Base-by-base conservation (phyloP, 2,329 filamentous ascomycete species). In the Penicillium sp. region DNA sequence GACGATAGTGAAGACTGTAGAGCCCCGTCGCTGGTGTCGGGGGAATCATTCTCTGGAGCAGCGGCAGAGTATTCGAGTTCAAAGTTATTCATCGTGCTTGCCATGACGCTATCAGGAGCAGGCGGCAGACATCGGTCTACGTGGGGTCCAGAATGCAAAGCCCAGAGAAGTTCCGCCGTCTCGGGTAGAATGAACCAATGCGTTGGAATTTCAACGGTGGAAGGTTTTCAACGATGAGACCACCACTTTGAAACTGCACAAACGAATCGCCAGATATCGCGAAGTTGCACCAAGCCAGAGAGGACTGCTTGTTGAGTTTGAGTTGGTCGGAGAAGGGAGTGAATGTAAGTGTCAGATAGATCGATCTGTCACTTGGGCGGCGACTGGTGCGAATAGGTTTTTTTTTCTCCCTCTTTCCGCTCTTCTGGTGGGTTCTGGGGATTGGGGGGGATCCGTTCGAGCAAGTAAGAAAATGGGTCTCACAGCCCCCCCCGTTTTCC, bases 81-180 rank as follows among this genome's bases (percentile, higher is more conserved):
- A 43, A 52, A 56, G 33, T 13, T 37, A 41, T 54, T 48, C 54
- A 56, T 53, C 13, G 36, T 36, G 48, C 46, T 46, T 12, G 49
- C 43, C 56, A 53, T 52, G 34, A 38, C 46, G 33, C 33, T 35
- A 26, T 25, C 39, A 36, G 24, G 25, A 36, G 28, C n/a, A 47
- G 33, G 34, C 36, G 29, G 5, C 6, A 49, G 47, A 48, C 47
- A 50, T 52, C 50, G 52, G 50, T 45, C 48, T 52, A 45, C 52
- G 52, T 52, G 52, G 55, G 53, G 51, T 50, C 49, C 43, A 52
- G 50, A 53, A 55, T 53, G 52, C 52, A 53, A 45, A 49, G 53
- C 49, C 47, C 53, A 43, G 55, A 48, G 45, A 37, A 55, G 56
- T 56, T 48, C 56, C 56, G 56, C 52, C 53, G 49, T 47, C 36